phyloP scores from a whole-genome alignment of 345 rosid genomes.

The Lumnitzera racemosa region DNA sequence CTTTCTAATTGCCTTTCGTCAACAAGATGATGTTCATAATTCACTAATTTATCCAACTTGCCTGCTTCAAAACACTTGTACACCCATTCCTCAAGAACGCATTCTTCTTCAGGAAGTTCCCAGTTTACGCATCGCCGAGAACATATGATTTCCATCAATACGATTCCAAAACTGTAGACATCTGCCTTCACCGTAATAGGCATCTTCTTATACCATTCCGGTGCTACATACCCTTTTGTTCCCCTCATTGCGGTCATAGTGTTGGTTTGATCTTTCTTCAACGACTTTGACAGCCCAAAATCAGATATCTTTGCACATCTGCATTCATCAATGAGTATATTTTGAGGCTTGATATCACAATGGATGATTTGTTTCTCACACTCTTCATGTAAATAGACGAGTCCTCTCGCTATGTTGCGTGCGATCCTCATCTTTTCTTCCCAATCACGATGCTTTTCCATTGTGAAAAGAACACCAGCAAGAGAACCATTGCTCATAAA shows the following conservation, averaged over 20 bases:
- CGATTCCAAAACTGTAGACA: constrained; percentile 21
- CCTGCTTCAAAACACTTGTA: constrained; percentile 14
- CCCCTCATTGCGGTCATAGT: constrained; percentile 21
- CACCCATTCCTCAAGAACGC: constrained; percentile 19
- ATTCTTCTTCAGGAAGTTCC: constrained; percentile 9
- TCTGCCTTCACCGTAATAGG: constrained; percentile 11
- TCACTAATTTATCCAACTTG: constrained; percentile 13
- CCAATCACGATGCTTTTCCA: constrained; percentile 7
- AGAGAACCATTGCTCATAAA: constrained; percentile 28
- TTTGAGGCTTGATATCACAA: constrained; percentile 23
- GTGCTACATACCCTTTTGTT: constrained; percentile 29
- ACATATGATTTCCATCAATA: constrained; percentile 23
- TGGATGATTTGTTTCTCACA: constrained; percentile 24
- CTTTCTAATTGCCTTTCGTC: constrained; percentile 14
- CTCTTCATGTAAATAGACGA: constrained; percentile 20
- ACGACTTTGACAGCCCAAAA: constrained; percentile 24
- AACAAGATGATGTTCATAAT: constrained; percentile 10
- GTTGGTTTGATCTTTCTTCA: constrained; percentile 22
- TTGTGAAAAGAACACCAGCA: constrained; percentile 16
- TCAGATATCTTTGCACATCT: constrained; percentile 18
- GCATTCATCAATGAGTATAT: constrained; percentile 21
- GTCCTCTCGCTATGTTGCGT: constrained; percentile 20
- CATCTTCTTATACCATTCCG: constrained; percentile 20
- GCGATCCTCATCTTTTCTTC: constrained; percentile 14
- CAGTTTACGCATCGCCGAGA: constrained; percentile 9